Evolutionary conservation across 2,329 filamentous ascomycete genomes (phyloP).

Genomic region (Pseudocercospora ulei): DNA sequence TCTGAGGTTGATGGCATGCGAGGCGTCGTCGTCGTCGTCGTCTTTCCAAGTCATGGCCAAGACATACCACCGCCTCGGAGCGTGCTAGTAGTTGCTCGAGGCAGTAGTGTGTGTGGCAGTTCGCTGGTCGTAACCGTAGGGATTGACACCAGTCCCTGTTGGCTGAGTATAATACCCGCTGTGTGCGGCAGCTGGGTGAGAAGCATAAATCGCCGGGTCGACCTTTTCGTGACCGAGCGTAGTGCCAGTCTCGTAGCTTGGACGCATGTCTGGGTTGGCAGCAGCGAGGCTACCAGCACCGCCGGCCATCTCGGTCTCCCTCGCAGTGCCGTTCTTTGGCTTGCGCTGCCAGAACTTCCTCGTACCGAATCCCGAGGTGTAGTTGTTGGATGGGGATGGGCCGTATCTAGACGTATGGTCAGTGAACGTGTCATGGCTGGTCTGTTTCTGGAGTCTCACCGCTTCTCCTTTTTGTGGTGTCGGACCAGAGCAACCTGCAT

Average conservation of each 20-base stretch:
- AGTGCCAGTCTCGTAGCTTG: slow-evolving; percentile 44
- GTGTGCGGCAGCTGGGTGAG: slow-evolving; percentile 27
- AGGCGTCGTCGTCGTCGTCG: too few species aligned
- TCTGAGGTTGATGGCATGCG: too few species aligned
- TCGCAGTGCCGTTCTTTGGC: slow-evolving; percentile 30
- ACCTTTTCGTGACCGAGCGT: slow-evolving; percentile 33
- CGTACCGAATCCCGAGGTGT: slow-evolving; percentile 52
- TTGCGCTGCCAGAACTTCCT: slow-evolving; percentile 32
- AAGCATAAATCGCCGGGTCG: slow-evolving; percentile 25
- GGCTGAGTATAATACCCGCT: slow-evolving; percentile 42
- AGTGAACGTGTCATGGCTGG: too few species aligned
- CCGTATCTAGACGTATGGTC: too few species aligned
- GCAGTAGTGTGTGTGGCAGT: slow-evolving; percentile 23
- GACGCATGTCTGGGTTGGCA: slow-evolving; percentile 35
- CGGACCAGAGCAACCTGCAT: slow-evolving; percentile 59
- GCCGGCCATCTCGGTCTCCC: slow-evolving; percentile 40
- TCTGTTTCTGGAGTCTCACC: too few species aligned
- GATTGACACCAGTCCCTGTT: slow-evolving; percentile 35
- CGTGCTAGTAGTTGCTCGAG: slow-evolving; percentile 32
- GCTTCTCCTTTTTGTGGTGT: slow-evolving; percentile 64
- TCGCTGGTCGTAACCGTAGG: slow-evolving; percentile 35
- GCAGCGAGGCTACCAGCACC: slow-evolving; percentile 27
- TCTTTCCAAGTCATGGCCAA: too few species aligned
- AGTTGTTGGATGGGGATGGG: slow-evolving; percentile 56
- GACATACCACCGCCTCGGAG: too few species aligned